These are phyloP conservation scores for Quaeritorhiza haematococci DNA, from an alignment of 371 early-diverging fungal species.

Conservation along the genomic window DNA sequence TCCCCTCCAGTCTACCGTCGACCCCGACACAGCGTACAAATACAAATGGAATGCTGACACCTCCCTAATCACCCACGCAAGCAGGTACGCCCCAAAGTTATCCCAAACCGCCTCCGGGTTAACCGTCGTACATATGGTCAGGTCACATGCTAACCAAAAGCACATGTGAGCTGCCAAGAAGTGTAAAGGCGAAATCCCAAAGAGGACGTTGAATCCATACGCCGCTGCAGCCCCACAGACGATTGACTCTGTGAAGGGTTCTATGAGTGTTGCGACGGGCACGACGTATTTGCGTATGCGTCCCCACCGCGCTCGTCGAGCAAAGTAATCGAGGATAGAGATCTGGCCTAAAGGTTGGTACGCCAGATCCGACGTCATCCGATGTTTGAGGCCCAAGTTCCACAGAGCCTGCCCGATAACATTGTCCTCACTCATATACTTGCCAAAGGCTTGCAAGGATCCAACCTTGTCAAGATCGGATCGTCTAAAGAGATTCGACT, in stretches of 20 bases:
- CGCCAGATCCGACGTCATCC: constrained; percentile 79
- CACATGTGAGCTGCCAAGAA: constrained; percentile 65
- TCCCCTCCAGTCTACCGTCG: constrained; percentile 83
- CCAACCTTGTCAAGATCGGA: constrained; percentile 69
- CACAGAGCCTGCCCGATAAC: constrained; percentile 82
- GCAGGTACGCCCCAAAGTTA: constrained; percentile 26
- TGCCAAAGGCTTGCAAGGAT: constrained; percentile 76
- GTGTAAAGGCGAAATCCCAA: constrained; percentile 34
- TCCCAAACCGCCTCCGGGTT: constrained; percentile 11
- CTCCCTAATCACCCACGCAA: constrained; percentile 80
- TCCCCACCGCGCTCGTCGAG: constrained; percentile 84
- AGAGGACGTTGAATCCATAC: constrained; percentile 49
- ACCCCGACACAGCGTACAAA: constrained; percentile 72
- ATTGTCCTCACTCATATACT: constrained; percentile 93
- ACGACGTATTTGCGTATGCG: constrained; percentile 89
- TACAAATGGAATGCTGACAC: constrained; percentile 76
- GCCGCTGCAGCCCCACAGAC: constrained; percentile 71
- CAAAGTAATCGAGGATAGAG: constrained; percentile 67
- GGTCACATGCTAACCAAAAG: constrained; percentile 66
- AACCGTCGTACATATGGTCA: constrained; percentile 14
- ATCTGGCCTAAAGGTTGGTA: constrained; percentile 76
- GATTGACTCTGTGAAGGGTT: constrained; percentile 88
- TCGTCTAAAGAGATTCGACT: constrained; percentile 85
- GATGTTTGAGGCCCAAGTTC: constrained; percentile 71
- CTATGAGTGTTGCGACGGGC: constrained; percentile 74